Base-by-base conservation (phyloP, 1,284 basidiomycete species). In the Malassezia restricta region DNA sequence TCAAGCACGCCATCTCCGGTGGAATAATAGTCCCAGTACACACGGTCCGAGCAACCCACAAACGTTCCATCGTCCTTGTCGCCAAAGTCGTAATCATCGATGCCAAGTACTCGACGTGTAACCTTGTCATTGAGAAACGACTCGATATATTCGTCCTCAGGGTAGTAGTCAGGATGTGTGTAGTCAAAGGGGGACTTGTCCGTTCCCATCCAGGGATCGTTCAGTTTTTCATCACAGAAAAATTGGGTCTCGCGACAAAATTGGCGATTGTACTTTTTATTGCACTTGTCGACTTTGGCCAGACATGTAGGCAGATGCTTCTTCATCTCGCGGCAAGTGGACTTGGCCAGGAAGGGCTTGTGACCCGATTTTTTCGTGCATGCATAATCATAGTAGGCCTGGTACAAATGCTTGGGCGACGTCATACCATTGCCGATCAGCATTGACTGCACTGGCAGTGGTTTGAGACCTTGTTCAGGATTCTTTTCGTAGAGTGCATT, bases 381-480 rank as follows among this genome's bases (percentile, higher is more conserved):
- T 3, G 70, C 63, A 33, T 68, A 73, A 31, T 65, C 52, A 41
- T 65, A 57, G 40, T 68, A 68, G 7, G 70, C 68, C 6, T 59
- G 61, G 56, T 58, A 69, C 48, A 68, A 65, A 47, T 66, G 57
- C 39, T 60, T 45, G 17, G 70, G 70, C 15, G 59, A 63, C 24
- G 70, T 71, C 55, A 71, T 63, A 5, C 70, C 70, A 47, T 73
- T 73, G n/a, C 70, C 69, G 47, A 72, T 72, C 43, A 71, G 41
- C 11, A 72, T 58, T 17, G 62, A 65, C 0, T 30, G 42, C 9
- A 69, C 56, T 3, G 69, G 66, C 30, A 72, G 48, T 0, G 69
- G 66, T n/a, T 49, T 38, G 39, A 72, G 46, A 12, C 62, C 62
- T 7, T 57, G 40, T 50, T 71, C 63, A 5, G 65, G 68, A 27